phyloP scores from a whole-genome alignment of 2,329 filamentous ascomycete genomes.

The Periconia sp. region DNA sequence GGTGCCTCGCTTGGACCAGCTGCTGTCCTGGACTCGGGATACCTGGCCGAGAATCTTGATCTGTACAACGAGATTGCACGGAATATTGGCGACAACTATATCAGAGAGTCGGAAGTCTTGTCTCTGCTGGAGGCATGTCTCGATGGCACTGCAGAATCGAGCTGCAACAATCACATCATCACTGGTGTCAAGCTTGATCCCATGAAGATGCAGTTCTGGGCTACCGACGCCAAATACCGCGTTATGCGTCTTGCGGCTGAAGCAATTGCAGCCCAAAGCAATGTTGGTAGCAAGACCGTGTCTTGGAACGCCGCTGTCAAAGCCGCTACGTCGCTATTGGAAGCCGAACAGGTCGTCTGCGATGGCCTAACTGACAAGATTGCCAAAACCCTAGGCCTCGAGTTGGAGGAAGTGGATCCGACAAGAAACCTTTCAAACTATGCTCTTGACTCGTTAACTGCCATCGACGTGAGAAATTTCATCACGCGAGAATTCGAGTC shows the following conservation, averaged over 20 bases:
- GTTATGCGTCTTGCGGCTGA: constrained; percentile 24
- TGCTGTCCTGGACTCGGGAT: constrained; percentile 29
- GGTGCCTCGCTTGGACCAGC: constrained; percentile 27
- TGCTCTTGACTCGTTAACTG: constrained; percentile 29
- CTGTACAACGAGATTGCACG: constrained; percentile 24
- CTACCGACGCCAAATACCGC: constrained; percentile 27
- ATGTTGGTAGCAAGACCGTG: constrained; percentile 9
- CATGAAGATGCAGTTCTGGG: constrained; percentile 28
- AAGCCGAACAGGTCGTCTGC: constrained; percentile 26
- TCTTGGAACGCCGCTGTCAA: constrained; percentile 29
- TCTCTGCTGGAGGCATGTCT: constrained; percentile 23
- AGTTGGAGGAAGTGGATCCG: constrained; percentile 26
- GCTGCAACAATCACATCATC: constrained; percentile 27
- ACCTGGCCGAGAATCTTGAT: constrained; percentile 25
- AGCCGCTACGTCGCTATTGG: constrained; percentile 15
- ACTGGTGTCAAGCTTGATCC: constrained; percentile 32
- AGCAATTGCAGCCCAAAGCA: constrained; percentile 11
- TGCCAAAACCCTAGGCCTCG: constrained; percentile 24
- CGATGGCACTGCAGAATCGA: constrained; percentile 15
- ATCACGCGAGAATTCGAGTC: constrained; percentile 47
- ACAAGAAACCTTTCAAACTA: constrained; percentile 24
- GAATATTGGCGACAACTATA: constrained; percentile 27
- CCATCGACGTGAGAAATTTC: constrained; percentile 36
- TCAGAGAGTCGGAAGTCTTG: constrained; percentile 30
- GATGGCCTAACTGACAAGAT: constrained; percentile 28